Conservation (phyloP, 208 protist species). For the Trypanosoma caninum region DNA sequence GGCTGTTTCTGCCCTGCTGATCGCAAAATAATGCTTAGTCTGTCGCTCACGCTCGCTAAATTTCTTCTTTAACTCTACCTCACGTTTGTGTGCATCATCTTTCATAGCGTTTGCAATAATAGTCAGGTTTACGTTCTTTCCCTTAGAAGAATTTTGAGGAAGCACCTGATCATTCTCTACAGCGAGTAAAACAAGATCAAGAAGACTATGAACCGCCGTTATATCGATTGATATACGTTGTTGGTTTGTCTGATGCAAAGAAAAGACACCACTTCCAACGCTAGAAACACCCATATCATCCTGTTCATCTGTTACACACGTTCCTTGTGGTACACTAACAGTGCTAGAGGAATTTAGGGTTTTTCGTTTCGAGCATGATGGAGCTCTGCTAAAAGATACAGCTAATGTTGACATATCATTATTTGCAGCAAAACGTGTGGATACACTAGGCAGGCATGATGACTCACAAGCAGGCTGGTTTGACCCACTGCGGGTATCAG, state of each 20-base stretch:
- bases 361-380: not conserved
- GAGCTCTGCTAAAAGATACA: not conserved
- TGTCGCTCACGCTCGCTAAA: conserved; percentile 53
- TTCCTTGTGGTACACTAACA: not conserved
- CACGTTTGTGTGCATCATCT: conserved; percentile 34
- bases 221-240: conserved; percentile 33
- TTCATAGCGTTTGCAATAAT: conserved; percentile 28
- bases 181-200: conserved; percentile 80
- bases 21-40: conserved; percentile 54
- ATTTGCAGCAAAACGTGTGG: not conserved
- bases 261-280: not conserved
- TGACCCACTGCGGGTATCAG: not conserved
- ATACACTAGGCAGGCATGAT: conserved; percentile 1
- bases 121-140: conserved; percentile 24
- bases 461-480: not conserved
- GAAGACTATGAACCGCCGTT: conserved; percentile 67
- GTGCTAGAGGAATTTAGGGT: conserved; percentile 10
- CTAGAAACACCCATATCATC: not conserved
- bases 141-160: conserved; percentile 15
- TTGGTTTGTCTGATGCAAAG: not conserved
- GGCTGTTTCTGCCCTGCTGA: conserved; percentile 39
- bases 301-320: not conserved
- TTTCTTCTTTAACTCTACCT: conserved; percentile 33
- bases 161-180: conserved; percentile 76
- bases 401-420: conserved; percentile 6